Evolutionary conservation across 2,329 filamentous ascomycete genomes (phyloP), one percentile per base, ranked within the genome.

Genomic region (Escovopsis sp.): DNA sequence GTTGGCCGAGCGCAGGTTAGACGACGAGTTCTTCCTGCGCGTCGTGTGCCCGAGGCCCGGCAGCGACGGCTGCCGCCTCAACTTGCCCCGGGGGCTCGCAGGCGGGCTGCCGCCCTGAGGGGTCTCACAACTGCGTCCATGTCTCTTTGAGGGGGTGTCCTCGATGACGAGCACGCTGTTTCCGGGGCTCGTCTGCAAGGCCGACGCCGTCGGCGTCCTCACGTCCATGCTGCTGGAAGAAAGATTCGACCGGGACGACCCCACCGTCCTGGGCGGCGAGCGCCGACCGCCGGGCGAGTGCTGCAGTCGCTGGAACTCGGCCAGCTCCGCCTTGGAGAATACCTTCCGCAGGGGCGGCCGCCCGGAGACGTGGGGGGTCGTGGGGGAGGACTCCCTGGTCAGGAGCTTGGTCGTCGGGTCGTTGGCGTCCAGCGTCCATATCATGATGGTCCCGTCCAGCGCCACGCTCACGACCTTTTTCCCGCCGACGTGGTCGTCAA

Each of bases 261-360:
- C 62, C 6, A 79, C 47, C 0, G 67, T 63, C 43, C 75, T 64
- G 2, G 73, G 69, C 1, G 76, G 75, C 1, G 74, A 79, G 20
- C 65, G 66, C 36, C 70, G 66, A 4, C 72, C 71, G 7, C 59
- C 54, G 11, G 65, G 53, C 1, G 67, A 64, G 20, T 41, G 33
- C 12, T 33, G 38, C 4, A 71, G 64, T 5, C 74, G 64, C 47
- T 77, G 74, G 46, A 94, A 88, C 46, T 88, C 84, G 8, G 86
- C 83, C 34, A 96, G 66, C 53, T 96, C 89, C 1, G 82, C 80
- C 51, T 84, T 86, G 2, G 88, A 94, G 29, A 96, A 68, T 8
- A 98, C 83, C 42, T 84, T 82, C 41, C 91, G 74, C 30, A 96
- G 64, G 4, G 89, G 88, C 31, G 81, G 84, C 27, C 79, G 78